These are phyloP conservation scores for Globisporangium lucens DNA, from an alignment of 352 stramenopile genomes.

Conservation along the genomic window DNA sequence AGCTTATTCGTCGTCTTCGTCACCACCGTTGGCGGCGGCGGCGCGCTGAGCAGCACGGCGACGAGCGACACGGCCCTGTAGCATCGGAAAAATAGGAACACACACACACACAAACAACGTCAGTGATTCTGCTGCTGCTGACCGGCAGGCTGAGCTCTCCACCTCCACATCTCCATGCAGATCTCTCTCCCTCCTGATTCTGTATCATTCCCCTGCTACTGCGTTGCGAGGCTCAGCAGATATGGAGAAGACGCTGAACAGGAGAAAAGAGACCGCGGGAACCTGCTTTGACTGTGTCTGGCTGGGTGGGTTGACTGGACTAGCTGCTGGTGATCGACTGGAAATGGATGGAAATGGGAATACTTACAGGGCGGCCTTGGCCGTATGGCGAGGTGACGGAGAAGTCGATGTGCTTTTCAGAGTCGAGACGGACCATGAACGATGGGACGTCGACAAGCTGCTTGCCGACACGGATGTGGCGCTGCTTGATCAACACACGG, in stretches of 20 bases:
- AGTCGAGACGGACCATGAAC: conserved; percentile 98
- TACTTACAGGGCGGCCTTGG: conserved; percentile 89
- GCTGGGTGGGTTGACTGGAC: neutral
- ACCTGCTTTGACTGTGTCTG: conserved; percentile 4
- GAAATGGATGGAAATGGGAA: neutral
- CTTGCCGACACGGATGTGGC: conserved; percentile 99
- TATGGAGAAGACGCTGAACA: neutral
- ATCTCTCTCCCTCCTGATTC: neutral
- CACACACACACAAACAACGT: conserved; percentile 6
- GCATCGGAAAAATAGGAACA: neutral
- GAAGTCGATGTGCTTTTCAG: conserved; percentile 99
- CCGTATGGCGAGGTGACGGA: conserved; percentile 97
- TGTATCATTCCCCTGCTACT: neutral
- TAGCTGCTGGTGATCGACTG: neutral
- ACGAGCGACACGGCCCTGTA: conserved; percentile 93
- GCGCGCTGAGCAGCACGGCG: conserved; percentile 92
- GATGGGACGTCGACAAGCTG: conserved; percentile 98
- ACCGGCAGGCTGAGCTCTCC: neutral
- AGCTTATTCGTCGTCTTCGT: conserved; percentile 84
- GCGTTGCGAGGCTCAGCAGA: neutral
- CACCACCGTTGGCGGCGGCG: conserved; percentile 84
- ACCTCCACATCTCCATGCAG: neutral
- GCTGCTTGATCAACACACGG: conserved; percentile 98
- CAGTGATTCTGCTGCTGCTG: neutral
- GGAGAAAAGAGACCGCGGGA: neutral